phyloP scores from a whole-genome alignment of 352 stramenopile genomes.

The Pythium sp. region DNA sequence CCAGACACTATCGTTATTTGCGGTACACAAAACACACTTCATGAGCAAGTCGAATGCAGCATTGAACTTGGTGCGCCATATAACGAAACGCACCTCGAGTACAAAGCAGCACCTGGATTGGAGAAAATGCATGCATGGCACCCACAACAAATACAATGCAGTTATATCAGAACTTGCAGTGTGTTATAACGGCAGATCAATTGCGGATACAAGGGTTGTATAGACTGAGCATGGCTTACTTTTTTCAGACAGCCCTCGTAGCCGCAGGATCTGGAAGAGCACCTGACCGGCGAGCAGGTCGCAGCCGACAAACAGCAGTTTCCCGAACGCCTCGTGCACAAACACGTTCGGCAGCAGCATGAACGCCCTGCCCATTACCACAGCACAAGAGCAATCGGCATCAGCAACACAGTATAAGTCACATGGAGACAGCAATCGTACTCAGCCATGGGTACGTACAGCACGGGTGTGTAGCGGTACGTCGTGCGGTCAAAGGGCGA shows the following conservation, averaged over 20 bases:
- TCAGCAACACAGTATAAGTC: background rate
- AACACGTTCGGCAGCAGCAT: conserved; percentile 76
- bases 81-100: conserved; percentile 38
- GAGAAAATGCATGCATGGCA: conserved; percentile 1
- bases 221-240: conserved; percentile 23
- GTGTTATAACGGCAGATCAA: background rate
- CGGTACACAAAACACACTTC: background rate
- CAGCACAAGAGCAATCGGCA: background rate
- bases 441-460: conserved; percentile 47
- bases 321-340: conserved; percentile 85
- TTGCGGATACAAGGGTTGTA: background rate
- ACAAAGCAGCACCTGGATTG: conserved; percentile 49
- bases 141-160: background rate
- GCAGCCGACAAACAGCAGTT: conserved; percentile 94
- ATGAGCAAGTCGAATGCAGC: background rate
- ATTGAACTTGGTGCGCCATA: background rate
- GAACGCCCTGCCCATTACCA: conserved; percentile 40
- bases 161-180: background rate
- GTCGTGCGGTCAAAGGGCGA: conserved; percentile 96
- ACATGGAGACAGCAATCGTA: background rate
- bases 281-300: conserved; percentile 93
- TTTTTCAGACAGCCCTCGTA: conserved; percentile 52
- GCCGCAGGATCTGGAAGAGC: conserved; percentile 84
- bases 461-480: conserved; percentile 98
- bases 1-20: conserved; percentile 72